Conservation (phyloP, 179 eudicot genomes). For the Heliamphora pulchella region DNA sequence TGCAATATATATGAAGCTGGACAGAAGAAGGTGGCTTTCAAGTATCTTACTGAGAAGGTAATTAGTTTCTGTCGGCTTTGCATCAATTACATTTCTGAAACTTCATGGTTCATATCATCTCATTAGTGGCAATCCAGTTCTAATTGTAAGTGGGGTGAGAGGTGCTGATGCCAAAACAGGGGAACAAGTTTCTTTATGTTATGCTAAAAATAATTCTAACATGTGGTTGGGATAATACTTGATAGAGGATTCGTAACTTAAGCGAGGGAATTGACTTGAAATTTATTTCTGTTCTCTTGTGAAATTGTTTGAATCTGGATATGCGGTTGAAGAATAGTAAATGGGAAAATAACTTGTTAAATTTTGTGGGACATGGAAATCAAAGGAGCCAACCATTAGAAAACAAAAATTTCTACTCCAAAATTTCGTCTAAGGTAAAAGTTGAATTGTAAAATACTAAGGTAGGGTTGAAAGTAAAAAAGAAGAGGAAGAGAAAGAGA, state of each 20-base stretch:
- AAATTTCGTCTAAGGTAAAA: neutral
- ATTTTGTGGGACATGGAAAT: neutral
- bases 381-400: neutral
- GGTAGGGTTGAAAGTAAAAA: neutral
- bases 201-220: neutral
- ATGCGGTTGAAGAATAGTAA: neutral
- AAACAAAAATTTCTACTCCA: neutral
- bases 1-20: conserved; percentile 87
- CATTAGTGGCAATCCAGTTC: neutral
- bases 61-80: neutral
- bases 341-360: neutral
- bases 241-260: neutral
- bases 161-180: neutral
- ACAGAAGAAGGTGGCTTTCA: conserved; percentile 58
- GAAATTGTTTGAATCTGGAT: neutral
- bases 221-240: neutral
- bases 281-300: neutral
- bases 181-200: neutral
- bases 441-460: neutral
- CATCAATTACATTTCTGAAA: neutral
- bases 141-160: neutral
- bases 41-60: conserved; percentile 76
- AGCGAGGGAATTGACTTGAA: neutral
- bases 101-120: neutral
- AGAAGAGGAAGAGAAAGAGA: neutral